phyloP scores from a whole-genome alignment of 1,284 basidiomycete genomes.

The Apiotrichum akiyoshidainum region DNA sequence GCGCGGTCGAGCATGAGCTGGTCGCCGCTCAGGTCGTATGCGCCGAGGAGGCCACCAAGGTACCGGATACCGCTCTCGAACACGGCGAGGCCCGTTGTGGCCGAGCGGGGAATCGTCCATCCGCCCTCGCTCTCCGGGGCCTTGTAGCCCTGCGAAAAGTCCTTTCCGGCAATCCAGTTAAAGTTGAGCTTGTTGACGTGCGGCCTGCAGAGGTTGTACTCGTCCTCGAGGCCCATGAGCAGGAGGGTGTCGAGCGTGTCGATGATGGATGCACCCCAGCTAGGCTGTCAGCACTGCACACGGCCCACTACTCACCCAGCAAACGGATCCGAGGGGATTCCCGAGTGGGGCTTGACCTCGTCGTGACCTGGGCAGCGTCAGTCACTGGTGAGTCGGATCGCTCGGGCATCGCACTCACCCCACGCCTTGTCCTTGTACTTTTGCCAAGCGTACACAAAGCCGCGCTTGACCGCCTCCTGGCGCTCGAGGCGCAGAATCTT shows the following conservation, averaged over 20 bases:
- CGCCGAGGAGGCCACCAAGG: slow-evolving; percentile 73
- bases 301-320: slow-evolving; percentile 34
- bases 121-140: slow-evolving; percentile 53
- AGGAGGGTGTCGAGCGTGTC: slow-evolving; percentile 85
- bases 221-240: slow-evolving; percentile 75
- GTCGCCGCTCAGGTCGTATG: slow-evolving; percentile 74
- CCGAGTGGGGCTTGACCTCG: slow-evolving; percentile 45
- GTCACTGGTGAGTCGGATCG: too few relatives aligned
- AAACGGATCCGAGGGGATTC: slow-evolving; percentile 41
- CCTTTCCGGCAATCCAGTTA: slow-evolving; percentile 50
- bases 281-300: slow-evolving; percentile 16
- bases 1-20: slow-evolving; percentile 55
- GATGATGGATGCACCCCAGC: slow-evolving; percentile 81
- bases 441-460: slow-evolving; percentile 50
- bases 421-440: slow-evolving; percentile 50
- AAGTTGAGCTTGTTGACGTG: slow-evolving; percentile 68
- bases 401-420: slow-evolving; percentile 35
- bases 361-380: slow-evolving; percentile 38
- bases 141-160: slow-evolving; percentile 59
- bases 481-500: slow-evolving; percentile 31
- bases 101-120: slow-evolving; percentile 31
- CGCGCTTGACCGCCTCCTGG: slow-evolving; percentile 46
- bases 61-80: slow-evolving; percentile 91
- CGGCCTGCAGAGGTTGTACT: slow-evolving; percentile 70
- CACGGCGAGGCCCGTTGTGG: slow-evolving; percentile 54